phyloP scores from a whole-genome alignment of 2,329 filamentous ascomycete species.

The Magnaporthiopsis poae region DNA sequence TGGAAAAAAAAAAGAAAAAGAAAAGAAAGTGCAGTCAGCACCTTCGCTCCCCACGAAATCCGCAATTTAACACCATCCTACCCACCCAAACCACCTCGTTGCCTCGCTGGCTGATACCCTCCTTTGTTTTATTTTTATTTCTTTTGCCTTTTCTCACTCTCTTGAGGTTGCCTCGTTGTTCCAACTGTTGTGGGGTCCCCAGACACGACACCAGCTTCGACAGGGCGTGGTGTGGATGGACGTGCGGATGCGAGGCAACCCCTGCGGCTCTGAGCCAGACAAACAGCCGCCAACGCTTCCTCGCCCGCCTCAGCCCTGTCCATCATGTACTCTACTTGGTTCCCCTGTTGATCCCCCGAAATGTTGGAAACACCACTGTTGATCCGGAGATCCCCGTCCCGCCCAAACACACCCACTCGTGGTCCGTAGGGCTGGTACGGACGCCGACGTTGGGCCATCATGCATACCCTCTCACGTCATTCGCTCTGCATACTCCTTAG shows the following conservation, averaged over 20 bases:
- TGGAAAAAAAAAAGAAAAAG: no score
- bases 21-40: neutral
- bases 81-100: neutral
- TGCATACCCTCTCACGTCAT: constrained; percentile 23
- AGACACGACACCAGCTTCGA: constrained; percentile 1
- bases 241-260: constrained; percentile 4
- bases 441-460: constrained; percentile 23
- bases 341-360: no score
- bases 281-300: constrained; percentile 10
- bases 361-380: constrained; percentile 2
- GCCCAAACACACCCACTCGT: constrained; percentile 9
- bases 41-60: constrained; percentile 7
- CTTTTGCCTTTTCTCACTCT: neutral
- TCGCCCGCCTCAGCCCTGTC: constrained; percentile 8
- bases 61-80: neutral
- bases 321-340: neutral
- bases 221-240: neutral
- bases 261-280: neutral
- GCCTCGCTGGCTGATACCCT: neutral
- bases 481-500: constrained; percentile 6
- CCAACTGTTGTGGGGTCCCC: neutral
- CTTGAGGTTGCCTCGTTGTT: neutral
- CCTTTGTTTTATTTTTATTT: neutral
- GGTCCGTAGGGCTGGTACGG: constrained; percentile 21
- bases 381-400: constrained; percentile 10